Percentiles rank a stretch among this genome's conserved stretches.
phyloP scores from a whole-genome alignment of 768 basidiomycete species.

The Amanita polypyramis region DNA sequence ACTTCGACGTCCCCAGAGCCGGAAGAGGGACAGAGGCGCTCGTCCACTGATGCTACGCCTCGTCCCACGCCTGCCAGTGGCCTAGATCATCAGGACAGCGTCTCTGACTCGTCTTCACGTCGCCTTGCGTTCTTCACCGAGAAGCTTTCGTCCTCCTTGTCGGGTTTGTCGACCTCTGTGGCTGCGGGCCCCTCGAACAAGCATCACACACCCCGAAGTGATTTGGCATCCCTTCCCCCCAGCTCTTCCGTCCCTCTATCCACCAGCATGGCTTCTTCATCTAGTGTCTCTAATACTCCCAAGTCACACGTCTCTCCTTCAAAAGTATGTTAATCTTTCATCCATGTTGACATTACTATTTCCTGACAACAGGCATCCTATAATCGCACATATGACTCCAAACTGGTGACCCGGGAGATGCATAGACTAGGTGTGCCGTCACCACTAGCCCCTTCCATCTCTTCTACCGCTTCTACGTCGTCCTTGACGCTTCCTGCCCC shows the following conservation, averaged over 20 bases:
- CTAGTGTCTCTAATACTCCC: slow-evolving; percentile 19
- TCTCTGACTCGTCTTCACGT: slow-evolving; percentile 2
- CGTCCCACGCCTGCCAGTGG: slow-evolving; percentile 30
- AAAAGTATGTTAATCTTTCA: slow-evolving; percentile 23
- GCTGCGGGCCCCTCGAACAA: slow-evolving; percentile 17
- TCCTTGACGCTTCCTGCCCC: slow-evolving; percentile 33
- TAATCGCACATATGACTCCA: slow-evolving; percentile 68
- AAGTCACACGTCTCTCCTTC: slow-evolving; percentile 43
- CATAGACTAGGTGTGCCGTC: slow-evolving; percentile 60
- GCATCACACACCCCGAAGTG: slow-evolving; percentile 26
- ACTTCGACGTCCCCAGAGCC: slow-evolving; percentile 18
- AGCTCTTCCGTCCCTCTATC: slow-evolving; percentile 15
- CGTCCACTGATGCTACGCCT: slow-evolving; percentile 40
- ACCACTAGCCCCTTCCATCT: slow-evolving; percentile 41
- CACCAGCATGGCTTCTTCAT: slow-evolving; percentile 24
- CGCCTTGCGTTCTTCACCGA: slow-evolving; percentile 33
- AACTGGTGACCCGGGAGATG: slow-evolving; percentile 78
- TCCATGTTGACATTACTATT: slow-evolving; percentile 8
- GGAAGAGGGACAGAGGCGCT: slow-evolving; percentile 26
- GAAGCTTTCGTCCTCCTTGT: slow-evolving; percentile 27
- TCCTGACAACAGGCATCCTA: slow-evolving; percentile 33
- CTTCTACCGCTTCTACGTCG: slow-evolving; percentile 39
- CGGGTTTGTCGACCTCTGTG: no score
- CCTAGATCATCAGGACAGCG: slow-evolving; percentile 2
- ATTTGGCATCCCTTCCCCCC: slow-evolving; percentile 24